Evolutionary conservation across 345 rosid genomes (phyloP).

Genomic region (Murraya paniculata): DNA sequence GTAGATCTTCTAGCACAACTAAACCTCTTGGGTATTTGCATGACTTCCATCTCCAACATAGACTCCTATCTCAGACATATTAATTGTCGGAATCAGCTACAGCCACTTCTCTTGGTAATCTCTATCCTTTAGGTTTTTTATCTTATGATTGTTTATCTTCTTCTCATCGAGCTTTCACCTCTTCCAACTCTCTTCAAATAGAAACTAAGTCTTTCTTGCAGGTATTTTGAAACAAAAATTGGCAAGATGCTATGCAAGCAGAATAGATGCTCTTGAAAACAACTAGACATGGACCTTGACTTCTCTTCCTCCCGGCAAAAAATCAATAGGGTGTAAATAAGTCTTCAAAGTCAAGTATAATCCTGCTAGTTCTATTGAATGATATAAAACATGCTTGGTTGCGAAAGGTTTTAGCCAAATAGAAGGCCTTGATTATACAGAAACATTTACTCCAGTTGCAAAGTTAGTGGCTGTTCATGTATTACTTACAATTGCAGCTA

Average conservation of each 20-base stretch:
- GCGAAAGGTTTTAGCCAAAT: not conserved
- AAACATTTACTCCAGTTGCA: not conserved
- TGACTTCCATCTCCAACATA: too few species aligned
- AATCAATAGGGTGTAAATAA: not conserved
- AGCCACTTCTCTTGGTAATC: too few species aligned
- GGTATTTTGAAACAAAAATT: not conserved
- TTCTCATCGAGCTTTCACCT: not conserved
- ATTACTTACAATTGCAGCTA: not conserved
- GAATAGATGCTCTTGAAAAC: not conserved
- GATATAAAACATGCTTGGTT: not conserved
- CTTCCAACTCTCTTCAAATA: not conserved
- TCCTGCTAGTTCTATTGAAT: not conserved
- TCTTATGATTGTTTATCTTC: too few species aligned
- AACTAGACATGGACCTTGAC: not conserved
- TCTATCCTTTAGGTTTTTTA: too few species aligned
- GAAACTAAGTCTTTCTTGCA: not conserved
- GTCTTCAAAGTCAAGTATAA: not conserved
- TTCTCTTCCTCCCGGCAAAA: not conserved
- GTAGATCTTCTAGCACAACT: too few species aligned
- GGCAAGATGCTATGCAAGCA: not conserved
- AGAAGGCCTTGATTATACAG: not conserved
- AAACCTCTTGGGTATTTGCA: too few species aligned
- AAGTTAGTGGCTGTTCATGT: too few species aligned
- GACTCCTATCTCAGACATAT: too few species aligned
- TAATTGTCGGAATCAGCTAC: too few species aligned